Evolutionary conservation across 768 basidiomycete species (phyloP), one percentile per base, ranked within the genome.

Genomic region (Krasilnikovozyma curviuscula): DNA sequence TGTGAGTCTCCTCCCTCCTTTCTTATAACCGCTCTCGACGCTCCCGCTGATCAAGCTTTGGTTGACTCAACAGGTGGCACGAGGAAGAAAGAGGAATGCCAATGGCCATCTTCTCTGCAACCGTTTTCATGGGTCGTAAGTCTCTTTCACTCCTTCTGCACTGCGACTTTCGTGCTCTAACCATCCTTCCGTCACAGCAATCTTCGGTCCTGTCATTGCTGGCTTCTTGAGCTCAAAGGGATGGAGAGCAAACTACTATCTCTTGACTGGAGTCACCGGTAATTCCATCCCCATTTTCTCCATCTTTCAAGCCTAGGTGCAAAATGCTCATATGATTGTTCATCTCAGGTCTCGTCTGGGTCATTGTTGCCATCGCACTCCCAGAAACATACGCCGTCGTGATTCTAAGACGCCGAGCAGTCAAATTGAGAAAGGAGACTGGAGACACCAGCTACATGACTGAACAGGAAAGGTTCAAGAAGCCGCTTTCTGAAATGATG

Each of bases 41-140:
- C 55, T 2, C 57, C 43, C 31, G 44, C 47, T 10, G 50, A 31
- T 7, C 44, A 45, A 12, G 19, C n/a, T 6, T 24, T 46, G n/a
- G 40, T 45, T 2, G 44, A 64, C 41, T 48, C 60, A n/a, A n/a
- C n/a, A n/a, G n/a, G 14, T 65, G 61, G 61, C 54, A 47, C 29
- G 51, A 55, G 3, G 48, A 56, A 24, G 60, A 62, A 14, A 56
- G 64, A 6, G 64, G 64, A 12, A 42, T 58, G n/a, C 59, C 58
- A 29, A 62, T 64, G 54, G 57, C 56, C 1, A 50, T 61, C 23
- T 64, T 64, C 49, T 57, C 57, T 5, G 55, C 44, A 21, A 58
- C 60, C 7, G 55, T 63, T 9, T 63, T 59, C 47, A 32, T 52
- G 27, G 50, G 44, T 5, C 44, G 25, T 46, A 34, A 41, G 50